Evolutionary conservation across 805 yeast genomes (phyloP), one percentile per base, ranked within the genome.

Genomic region (Candida golubevii): DNA sequence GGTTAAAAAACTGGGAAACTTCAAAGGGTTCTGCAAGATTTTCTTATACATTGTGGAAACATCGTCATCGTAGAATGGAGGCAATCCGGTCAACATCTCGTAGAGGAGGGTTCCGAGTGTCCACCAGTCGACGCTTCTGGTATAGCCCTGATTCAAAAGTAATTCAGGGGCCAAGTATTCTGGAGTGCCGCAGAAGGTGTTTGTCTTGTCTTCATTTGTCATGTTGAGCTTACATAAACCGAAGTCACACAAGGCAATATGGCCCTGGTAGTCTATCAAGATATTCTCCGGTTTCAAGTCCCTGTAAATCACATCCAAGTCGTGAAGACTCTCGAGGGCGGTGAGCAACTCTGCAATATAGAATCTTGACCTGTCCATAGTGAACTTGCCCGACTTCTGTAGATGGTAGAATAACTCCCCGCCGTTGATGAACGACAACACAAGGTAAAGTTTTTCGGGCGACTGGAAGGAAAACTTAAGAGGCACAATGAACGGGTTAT

Each of bases 101-200:
- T 88, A 93, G 36, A 93, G 71, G 42, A 93, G 72, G 13, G 91
- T 90, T 35, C 99, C 99, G 55, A 93, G 72, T 1, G 99, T 93
- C 99, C 99, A 93, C 91, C 97, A 93, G 66, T 93, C 99, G 18
- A 93, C 98, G 8, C 85, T 85, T 63, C 96, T 82, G 2, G 98
- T 89, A 65, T 93, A 93, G 1, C 98, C 98, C 61, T 87, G 89
- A 39, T 95, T 93, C 56, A 89, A 71, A 39, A 93, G 71, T 54
- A 93, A 72, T 66, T 93, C 99, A 1, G 99, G 99, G 1, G 98
- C 97, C 54, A 93, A 73, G 65, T 93, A 93, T 66, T 93, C 98
- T 0, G 98, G 98, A 0, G 99, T 93, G 34, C 99, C 99, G 67
- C 99, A 93, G 63, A 93, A 93, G 0, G 99, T 93, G 57, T 84